Evolutionary conservation across 129 eudicot species (phyloP), one percentile per base, ranked within the genome.

Genomic region (Saussurea involucrata): DNA sequence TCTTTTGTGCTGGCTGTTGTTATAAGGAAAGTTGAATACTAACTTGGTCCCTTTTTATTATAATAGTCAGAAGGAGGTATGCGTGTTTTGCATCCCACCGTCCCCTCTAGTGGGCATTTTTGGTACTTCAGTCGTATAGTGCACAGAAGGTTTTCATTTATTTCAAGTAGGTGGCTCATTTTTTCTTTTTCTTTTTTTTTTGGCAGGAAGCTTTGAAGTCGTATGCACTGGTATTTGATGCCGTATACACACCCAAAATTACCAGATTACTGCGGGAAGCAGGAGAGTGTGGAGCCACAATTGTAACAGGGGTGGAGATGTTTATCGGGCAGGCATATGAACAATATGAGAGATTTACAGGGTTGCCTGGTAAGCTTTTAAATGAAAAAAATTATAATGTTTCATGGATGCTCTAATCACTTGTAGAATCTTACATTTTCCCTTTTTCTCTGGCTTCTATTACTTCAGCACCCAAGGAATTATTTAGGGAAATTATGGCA

Each of bases 261-360:
- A 95, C 99, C 55, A 87, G 99, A 78, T 87, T 95, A 33, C 79
- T 95, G 58, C 74, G 84, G 25, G 97, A 95, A 85, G 96, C 99
- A 13, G 84, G 86, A 58, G 97, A 92, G 81, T 68, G 83, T 72
- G 99, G 99, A 68, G 91, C 94, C 61, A 86, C 46, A 71, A 87
- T 83, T 74, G 97, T 92, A 61, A 78, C 90, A 58, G 97, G 99
- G 61, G 88, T 86, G 33, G 99, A 95, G 57, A 95, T 95, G 99
- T 92, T 95, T 85, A 86, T 92, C 22, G 93, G 93, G 21, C 97
- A 95, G 80, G 99, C 96, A 5, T 92, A 89, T 68, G 96, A 87
- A 80, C 99, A 95, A 82, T 95, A 87, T 72, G 97, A 95, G 76
- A 88, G 96, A 80, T 95, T 95, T 83, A 95, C 99, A 76, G 96